These are phyloP conservation scores for Psophocarpus tetragonolobus DNA, from an alignment of 306 rosid species.

Conservation along the genomic window DNA sequence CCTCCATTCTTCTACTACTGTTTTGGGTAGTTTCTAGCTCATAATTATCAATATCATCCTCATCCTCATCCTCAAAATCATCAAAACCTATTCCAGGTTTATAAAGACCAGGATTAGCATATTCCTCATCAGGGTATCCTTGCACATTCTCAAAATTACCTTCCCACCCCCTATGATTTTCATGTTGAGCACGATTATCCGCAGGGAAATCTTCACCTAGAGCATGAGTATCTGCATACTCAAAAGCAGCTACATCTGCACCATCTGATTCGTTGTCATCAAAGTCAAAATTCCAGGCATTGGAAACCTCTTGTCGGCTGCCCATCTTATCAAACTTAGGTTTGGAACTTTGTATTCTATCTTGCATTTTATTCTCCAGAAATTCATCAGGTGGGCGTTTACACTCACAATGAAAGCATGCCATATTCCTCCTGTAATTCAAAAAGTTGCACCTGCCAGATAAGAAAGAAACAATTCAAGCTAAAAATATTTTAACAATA, in stretches of 20 bases:
- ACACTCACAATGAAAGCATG: constrained; percentile 94
- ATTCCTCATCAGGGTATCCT: constrained; percentile 52
- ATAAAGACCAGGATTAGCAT: constrained; percentile 45
- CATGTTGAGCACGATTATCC: constrained; percentile 48
- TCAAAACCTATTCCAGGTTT: constrained; percentile 79
- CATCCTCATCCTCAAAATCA: constrained; percentile 92
- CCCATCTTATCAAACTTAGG: constrained; percentile 55
- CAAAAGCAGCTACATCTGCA: constrained; percentile 97
- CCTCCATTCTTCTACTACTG: constrained; percentile 45
- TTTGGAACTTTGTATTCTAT: constrained; percentile 47
- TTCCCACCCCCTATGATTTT: constrained; percentile 48
- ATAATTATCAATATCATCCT: constrained; percentile 86
- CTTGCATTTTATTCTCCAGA: constrained; percentile 68
- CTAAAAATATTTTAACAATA: constrained; percentile 26
- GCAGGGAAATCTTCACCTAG: constrained; percentile 48
- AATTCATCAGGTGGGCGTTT: constrained; percentile 90
- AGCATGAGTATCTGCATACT: constrained; percentile 79
- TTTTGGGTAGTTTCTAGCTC: constrained; percentile 61
- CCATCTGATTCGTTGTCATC: constrained; percentile 98
- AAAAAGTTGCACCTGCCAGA: constrained; percentile 95
- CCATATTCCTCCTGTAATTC: constrained; percentile 90
- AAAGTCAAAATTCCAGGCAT: constrained; percentile 98
- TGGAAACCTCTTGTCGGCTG: constrained; percentile 60
- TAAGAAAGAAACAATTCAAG: constrained; percentile 23
- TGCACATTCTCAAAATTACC: constrained; percentile 46